Base-by-base conservation (phyloP, 2,329 filamentous ascomycete species). In the Amesomyces nigricolor region DNA sequence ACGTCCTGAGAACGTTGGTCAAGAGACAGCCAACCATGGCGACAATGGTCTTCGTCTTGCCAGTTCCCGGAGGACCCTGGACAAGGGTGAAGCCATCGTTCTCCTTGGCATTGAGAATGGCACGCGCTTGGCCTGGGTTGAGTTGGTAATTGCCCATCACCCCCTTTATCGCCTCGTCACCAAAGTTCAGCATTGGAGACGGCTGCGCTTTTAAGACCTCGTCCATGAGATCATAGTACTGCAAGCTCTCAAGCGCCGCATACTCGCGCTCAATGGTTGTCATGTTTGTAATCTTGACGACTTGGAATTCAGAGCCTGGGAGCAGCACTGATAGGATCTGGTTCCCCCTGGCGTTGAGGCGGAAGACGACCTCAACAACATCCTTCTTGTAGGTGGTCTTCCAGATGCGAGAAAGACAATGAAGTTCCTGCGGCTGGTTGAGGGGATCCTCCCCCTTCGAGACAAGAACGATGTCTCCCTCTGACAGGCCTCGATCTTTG, bases 31-130 rank as follows among this genome's bases (percentile, higher is more conserved):
- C 94, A 22, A 97, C 91, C 78, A 99, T 95, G 32, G 92, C 94
- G 54, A 95, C 83, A 58, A 99, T 99, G 0, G 94, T 99, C 70
- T 99, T 99, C 0, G 94, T 99, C 74, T 99, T 99, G 67, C 92
- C 94, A 4, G 94, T 96, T 70, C 94, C 94, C 1, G 94, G 94
- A 49, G 94, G 94, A 53, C 89, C 94, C 73, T 99, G 94, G 63
- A 99, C 91, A 58, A 99, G 76, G 3, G 94, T 97, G 67, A 99
- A 99, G 0, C 90, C 95, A 71, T 97, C 94, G 63, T 99, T 99
- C 65, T 95, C 91, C 55, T 91, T 82, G 11, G 91, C 92, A 51
- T 92, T 95, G 61, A 94, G 82, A 58, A 99, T 89, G 7, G 94
- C 94, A 70, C 89, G 88, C 3, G 92, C 90, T 68, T 99, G 94